Evolutionary conservation across 2,329 filamentous ascomycete species (phyloP), one percentile per base, ranked within the genome.

Genomic region (Talaromyces sp.): DNA sequence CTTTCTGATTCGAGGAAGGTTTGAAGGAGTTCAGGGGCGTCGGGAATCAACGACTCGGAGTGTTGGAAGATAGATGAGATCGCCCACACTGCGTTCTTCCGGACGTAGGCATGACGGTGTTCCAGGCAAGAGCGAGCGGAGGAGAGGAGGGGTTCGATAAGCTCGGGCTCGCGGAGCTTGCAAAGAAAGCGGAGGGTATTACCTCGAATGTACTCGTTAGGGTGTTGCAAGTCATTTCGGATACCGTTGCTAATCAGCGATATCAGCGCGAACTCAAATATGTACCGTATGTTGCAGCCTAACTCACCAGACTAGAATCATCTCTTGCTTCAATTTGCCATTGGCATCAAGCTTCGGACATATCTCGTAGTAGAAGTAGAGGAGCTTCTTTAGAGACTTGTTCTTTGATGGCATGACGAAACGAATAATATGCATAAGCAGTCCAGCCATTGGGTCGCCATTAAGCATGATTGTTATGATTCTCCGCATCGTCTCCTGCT

Each of bases 311-410:
- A 99, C 95, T 74, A 99, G 82, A 78, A 99, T 99, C 92, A 97
- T 98, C 82, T 99, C 95, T 81, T 99, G 95, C 85, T 97, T 97
- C 69, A 99, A 83, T 85, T 98, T 99, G 74, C 95, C 95, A 75
- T 84, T 89, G 62, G 89, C 84, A 79, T 99, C 95, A 65, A 93
- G 88, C 83, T 99, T 99, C 47, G 94, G 95, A 78, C 95, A 98
- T 77, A 98, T 95, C 82, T 99, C 95, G 78, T 98, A 97, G 83
- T 99, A 99, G 79, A 99, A 95, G 82, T 99, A 99, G 64, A 99
- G 87, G 67, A 99, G 86, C 84, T 99, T 99, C 87, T 99, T 99
- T 73, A 99, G 84, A 48, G 90, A 84, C 83, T 99, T 99, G 80
- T 91, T 92, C 83, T 96, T 97, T 68, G 93, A 97, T 14, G 95